Conservation (phyloP, 2,329 filamentous ascomycete genomes). For the Neonectria neomacrospora region DNA sequence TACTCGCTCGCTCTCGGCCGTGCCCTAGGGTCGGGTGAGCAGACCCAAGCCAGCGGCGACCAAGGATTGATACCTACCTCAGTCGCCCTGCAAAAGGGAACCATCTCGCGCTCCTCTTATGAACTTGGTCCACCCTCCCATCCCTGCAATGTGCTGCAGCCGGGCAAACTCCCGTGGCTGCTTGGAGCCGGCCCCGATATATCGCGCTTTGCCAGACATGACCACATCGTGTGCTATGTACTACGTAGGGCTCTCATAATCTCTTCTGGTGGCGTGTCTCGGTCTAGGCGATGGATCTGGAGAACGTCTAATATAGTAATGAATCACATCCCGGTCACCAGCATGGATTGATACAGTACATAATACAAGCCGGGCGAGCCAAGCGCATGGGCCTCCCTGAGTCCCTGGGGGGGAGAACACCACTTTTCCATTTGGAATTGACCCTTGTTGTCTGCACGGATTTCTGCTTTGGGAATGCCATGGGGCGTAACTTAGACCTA, state of each 20-base stretch:
- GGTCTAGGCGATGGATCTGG: conserved; percentile 69
- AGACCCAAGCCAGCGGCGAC: conserved; percentile 46
- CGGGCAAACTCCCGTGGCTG: conserved; percentile 59
- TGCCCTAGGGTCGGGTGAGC: conserved; percentile 42
- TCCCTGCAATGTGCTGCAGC: conserved; percentile 63
- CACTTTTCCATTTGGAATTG: conserved; percentile 27
- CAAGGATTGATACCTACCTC: conserved; percentile 55
- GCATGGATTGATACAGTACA: conserved; percentile 53
- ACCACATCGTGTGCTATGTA: conserved; percentile 71
- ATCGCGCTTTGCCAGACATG: conserved; percentile 63
- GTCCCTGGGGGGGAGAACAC: conserved; percentile 3
- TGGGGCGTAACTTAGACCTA: no score
- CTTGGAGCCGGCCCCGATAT: conserved; percentile 64
- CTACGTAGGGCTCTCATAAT: conserved; percentile 69
- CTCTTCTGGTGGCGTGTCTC: conserved; percentile 56
- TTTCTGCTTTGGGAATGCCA: conserved; percentile 44
- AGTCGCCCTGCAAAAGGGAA: conserved; percentile 55
- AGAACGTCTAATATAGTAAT: conserved; percentile 65
- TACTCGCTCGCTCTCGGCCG: conserved; percentile 30
- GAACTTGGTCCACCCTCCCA: conserved; percentile 66
- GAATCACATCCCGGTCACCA: conserved; percentile 46
- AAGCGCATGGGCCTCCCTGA: conserved; percentile 37
- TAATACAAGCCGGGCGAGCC: conserved; percentile 61
- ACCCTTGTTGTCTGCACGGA: conserved; percentile 37
- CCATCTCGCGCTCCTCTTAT: conserved; percentile 65